Percentiles rank a stretch among this genome's conserved stretches.
Evolutionary conservation across 148 eudicot genomes (phyloP).

Genomic region (Chenopodium quinoa): DNA sequence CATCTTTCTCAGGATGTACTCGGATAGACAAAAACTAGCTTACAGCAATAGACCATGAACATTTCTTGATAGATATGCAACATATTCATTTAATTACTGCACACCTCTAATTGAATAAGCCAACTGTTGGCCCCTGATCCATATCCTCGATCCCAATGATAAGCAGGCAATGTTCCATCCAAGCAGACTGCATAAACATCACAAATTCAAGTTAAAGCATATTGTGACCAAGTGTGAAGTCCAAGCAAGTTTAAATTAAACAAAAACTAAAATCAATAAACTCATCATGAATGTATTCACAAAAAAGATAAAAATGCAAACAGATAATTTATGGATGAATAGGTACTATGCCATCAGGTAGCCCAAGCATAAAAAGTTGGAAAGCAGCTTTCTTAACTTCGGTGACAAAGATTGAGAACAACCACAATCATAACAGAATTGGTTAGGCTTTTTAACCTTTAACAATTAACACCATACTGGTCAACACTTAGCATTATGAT

Average conservation of each 20-base stretch:
- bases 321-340: background rate
- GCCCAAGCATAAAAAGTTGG: background rate
- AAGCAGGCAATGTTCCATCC: constrained; percentile 95
- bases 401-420: background rate
- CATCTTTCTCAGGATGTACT: background rate
- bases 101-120: constrained; percentile 93
- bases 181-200: constrained; percentile 62
- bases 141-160: constrained; percentile 79
- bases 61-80: background rate
- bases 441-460: background rate
- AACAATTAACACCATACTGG: background rate
- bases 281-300: background rate
- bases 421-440: background rate
- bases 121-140: constrained; percentile 97
- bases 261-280: background rate
- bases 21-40: background rate
- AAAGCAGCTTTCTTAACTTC: background rate
- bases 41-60: background rate
- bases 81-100: constrained; percentile 19
- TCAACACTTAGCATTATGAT: background rate
- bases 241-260: background rate
- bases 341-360: background rate
- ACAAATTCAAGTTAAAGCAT: background rate
- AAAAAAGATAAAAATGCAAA: background rate
- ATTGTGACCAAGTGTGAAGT: background rate